Conservation (phyloP, 306 rosid species). For the Castanea mollissima region DNA sequence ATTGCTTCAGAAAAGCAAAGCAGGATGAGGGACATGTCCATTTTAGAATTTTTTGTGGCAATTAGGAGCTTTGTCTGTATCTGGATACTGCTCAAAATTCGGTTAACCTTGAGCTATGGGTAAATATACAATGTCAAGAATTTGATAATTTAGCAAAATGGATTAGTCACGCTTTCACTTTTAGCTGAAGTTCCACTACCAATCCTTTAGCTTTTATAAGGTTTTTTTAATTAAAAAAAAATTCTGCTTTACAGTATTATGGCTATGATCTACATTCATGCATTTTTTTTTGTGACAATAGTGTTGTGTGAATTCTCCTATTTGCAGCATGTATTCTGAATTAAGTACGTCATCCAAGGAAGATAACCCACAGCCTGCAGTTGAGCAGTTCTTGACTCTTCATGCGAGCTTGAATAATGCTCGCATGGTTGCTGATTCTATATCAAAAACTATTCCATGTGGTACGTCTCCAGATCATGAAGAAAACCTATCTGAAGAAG, state of each 20-base stretch:
- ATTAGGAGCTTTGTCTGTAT: not conserved
- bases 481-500: slow-evolving; percentile 59
- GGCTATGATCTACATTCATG: not conserved
- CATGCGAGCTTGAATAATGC: slow-evolving; percentile 58
- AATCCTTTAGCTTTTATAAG: not conserved
- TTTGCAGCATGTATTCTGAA: slow-evolving; percentile 73
- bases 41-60: not conserved
- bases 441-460: slow-evolving; percentile 49
- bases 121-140: not conserved
- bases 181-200: slow-evolving; percentile 3
- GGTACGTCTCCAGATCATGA: slow-evolving; percentile 57
- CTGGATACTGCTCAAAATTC: not conserved
- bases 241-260: not conserved
- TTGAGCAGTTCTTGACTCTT: slow-evolving; percentile 80
- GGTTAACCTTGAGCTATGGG: not conserved
- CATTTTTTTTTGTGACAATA: slow-evolving; percentile 16
- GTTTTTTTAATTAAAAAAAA: no score
- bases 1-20: not conserved
- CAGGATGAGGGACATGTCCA: not conserved
- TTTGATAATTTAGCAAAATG: slow-evolving; percentile 6
- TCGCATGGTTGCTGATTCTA: slow-evolving; percentile 53
- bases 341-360: slow-evolving; percentile 68
- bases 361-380: slow-evolving; percentile 71
- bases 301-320: not conserved
- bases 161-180: not conserved